Percentiles rank a stretch among this genome's conserved stretches.
Evolutionary conservation across 306 rosid species (phyloP).

Genomic region (Nissolia schottii): DNA sequence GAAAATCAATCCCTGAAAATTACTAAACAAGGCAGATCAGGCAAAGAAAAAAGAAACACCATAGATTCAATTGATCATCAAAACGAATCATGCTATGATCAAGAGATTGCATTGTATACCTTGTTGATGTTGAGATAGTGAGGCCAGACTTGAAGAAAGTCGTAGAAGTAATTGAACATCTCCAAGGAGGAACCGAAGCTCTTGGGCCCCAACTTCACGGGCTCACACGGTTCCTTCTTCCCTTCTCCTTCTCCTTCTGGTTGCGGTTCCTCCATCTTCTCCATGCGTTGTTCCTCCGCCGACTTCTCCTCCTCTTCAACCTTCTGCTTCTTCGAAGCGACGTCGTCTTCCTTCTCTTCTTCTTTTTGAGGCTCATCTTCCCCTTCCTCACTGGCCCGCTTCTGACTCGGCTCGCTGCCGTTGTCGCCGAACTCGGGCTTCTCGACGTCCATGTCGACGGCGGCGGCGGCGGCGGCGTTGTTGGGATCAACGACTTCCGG

Average conservation of each 20-base stretch:
- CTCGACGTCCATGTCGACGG: conserved; percentile 38
- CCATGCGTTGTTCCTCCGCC: conserved; percentile 42
- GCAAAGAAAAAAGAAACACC: not conserved
- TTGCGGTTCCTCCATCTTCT: conserved; percentile 34
- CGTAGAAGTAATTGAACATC: conserved; percentile 64
- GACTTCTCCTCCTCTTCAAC: conserved; percentile 24
- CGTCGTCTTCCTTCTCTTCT: conserved; percentile 13
- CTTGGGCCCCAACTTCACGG: conserved; percentile 48
- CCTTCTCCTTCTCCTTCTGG: conserved; percentile 1
- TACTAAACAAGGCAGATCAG: not conserved
- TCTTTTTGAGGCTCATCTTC: conserved; percentile 11
- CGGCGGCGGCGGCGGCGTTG: not conserved
- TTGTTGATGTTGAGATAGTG: conserved; percentile 62
- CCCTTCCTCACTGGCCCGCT: conserved; percentile 32
- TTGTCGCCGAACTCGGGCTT: not conserved
- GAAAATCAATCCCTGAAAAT: not conserved
- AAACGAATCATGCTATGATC: not conserved
- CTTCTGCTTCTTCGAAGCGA: conserved; percentile 34
- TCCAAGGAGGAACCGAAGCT: conserved; percentile 53
- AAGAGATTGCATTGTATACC: conserved; percentile 31
- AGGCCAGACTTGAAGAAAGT: conserved; percentile 77
- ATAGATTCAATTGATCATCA: not conserved
- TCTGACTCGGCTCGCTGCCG: not conserved
- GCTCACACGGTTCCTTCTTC: conserved; percentile 15
- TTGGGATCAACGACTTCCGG: conserved; percentile 17